Evolutionary conservation across 768 basidiomycete genomes (phyloP), one percentile per base, ranked within the genome.

Genomic region (Antrodiella citrinella): DNA sequence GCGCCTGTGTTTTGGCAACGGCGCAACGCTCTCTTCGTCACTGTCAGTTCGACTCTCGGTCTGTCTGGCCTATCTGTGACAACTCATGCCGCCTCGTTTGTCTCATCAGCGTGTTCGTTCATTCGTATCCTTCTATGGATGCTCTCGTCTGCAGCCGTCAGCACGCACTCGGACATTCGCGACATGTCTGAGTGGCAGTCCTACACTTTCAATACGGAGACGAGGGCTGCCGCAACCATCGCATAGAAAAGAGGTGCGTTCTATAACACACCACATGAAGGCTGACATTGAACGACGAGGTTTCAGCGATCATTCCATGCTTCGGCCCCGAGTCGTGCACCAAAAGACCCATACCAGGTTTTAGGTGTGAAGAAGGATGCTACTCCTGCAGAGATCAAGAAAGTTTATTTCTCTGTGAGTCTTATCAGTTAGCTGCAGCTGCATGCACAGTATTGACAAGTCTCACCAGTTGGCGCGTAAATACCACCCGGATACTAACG

Each of bases 401-500:
- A 98, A 71, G 78, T 80, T 2, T 99, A 99, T 69, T 99, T 97
- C 68, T 76, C 88, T 63, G 95, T 96, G 65, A 61, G 89, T 67
- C 13, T 21, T 50, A 15, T 45, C 39, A n/a, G n/a, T n/a, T 39
- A 38, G 7, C 51, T 35, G 30, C 30, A 47, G 23, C 35, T 24
- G 23, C 38, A n/a, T 47, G 24, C 21, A 52, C 44, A 46, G 4
- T 25, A 57, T 50, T 49, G 53, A 58, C 58, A 48, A 24, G 41
- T 38, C n/a, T 12, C 40, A 20, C 26, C 62, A 96, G 95, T 85
- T 99, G 56, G 96, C 96, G 15, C 88, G 95, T 54, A 95, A 98
- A 73, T 96, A 87, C 62, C 96, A 99, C 67, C 96, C 96, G 0
- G 96, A 99, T 62, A 93, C 93, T 11, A 98, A 93, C 68, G 87